Evolutionary conservation across 352 stramenopile genomes (phyloP).

Genomic region (Globisporangium alternatum): DNA sequence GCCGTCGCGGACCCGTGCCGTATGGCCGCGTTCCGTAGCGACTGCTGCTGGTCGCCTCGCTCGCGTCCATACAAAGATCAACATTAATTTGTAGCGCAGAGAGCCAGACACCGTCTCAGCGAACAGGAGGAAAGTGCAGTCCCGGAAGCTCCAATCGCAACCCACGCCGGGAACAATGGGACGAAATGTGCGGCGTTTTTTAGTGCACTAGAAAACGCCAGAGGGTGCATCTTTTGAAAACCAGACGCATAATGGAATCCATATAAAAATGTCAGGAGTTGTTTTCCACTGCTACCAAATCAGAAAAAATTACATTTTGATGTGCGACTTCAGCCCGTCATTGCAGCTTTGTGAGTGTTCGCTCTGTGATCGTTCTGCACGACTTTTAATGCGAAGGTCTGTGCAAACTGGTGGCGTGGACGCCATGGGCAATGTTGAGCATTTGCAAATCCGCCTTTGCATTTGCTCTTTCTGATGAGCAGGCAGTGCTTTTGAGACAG

Average conservation of each 20-base stretch:
- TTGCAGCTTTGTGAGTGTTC: neutral
- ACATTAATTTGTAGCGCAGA: neutral
- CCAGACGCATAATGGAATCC: neutral
- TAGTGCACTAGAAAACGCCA: neutral
- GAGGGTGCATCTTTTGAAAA: neutral
- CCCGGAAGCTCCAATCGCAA: neutral
- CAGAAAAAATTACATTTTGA: neutral
- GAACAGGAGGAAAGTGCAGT: slow-evolving; percentile 1
- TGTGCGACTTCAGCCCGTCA: too few species aligned
- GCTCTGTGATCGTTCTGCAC: too few species aligned
- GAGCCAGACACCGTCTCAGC: neutral
- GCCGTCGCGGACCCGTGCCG: neutral
- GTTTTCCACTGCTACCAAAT: neutral
- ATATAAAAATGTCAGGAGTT: neutral
- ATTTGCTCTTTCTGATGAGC: slow-evolving; percentile 2
- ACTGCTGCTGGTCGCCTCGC: neutral
- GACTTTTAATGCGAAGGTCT: too few species aligned
- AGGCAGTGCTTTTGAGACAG: neutral
- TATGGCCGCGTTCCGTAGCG: neutral
- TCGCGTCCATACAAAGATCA: slow-evolving; percentile 1
- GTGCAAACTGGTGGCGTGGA: too few species aligned
- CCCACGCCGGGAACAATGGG: neutral
- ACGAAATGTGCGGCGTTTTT: neutral
- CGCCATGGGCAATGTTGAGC: too few species aligned
- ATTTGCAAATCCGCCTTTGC: neutral